Percentiles rank a stretch among this genome's conserved stretches.
Evolutionary conservation across 2,329 filamentous ascomycete species (phyloP).

Genomic region (Eutypa lata): DNA sequence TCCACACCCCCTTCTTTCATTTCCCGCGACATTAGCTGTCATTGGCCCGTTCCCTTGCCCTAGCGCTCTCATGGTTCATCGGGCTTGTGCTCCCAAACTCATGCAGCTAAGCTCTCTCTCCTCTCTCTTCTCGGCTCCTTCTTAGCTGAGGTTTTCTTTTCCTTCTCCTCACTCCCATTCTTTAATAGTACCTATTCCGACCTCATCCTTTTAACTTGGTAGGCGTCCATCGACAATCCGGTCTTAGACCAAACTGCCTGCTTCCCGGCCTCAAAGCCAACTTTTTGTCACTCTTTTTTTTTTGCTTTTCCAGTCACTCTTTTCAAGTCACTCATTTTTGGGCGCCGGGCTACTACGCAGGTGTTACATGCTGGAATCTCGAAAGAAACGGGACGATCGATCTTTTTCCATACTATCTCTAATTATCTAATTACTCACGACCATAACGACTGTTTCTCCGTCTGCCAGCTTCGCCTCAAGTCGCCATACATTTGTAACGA

Average conservation of each 20-base stretch:
- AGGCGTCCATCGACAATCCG: slow-evolving; percentile 34
- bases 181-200: slow-evolving; percentile 23
- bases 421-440: neutral
- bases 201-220: slow-evolving; percentile 9
- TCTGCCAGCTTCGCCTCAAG: neutral
- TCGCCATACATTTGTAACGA: neutral
- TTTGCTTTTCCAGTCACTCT: slow-evolving; percentile 16
- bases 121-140: slow-evolving; percentile 14
- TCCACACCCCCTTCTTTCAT: slow-evolving; percentile 31
- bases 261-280: slow-evolving; percentile 50
- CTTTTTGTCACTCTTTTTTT: slow-evolving; percentile 40
- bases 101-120: neutral
- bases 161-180: slow-evolving; percentile 24
- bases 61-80: slow-evolving; percentile 5
- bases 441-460: neutral
- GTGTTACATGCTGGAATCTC: slow-evolving; percentile 7
- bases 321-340: neutral
- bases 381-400: neutral
- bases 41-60: slow-evolving; percentile 27
- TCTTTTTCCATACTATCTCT: neutral
- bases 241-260: slow-evolving; percentile 38
- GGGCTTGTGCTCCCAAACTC: neutral
- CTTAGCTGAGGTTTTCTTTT: slow-evolving; percentile 3
- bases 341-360: slow-evolving; percentile 11
- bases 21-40: slow-evolving; percentile 28